These are phyloP conservation scores for Smittium culicis DNA, from an alignment of 371 early-diverging fungal species.

Conservation along the genomic window DNA sequence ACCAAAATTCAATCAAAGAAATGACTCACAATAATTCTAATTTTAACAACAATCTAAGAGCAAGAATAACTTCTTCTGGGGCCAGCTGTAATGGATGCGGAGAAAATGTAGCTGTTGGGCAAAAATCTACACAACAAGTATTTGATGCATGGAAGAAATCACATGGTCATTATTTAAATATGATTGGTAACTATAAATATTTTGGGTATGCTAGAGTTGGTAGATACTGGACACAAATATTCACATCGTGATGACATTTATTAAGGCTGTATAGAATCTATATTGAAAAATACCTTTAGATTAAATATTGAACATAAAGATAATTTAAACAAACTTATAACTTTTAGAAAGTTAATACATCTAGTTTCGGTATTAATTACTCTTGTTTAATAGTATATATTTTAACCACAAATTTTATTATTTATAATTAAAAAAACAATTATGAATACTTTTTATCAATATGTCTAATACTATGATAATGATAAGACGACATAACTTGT, in stretches of 20 bases:
- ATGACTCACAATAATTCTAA: conserved; percentile 7
- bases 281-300: not conserved
- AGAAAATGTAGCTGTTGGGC: conserved; percentile 36
- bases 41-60: not conserved
- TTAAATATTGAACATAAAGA: not conserved
- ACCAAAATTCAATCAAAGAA: not conserved
- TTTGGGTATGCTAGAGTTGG: not conserved
- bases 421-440: no score
- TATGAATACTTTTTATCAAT: no score
- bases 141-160: conserved; percentile 33
- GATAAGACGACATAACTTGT: no score
- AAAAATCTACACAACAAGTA: conserved; percentile 16
- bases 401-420: not conserved
- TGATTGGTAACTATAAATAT: conserved; percentile 16
- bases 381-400: not conserved
- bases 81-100: conserved; percentile 3
- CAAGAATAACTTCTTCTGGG: not conserved
- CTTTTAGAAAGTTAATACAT: not conserved
- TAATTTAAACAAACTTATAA: not conserved
- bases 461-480: no score
- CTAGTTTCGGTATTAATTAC: not conserved
- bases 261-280: not conserved
- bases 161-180: conserved; percentile 33
- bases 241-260: not conserved
- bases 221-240: conserved; percentile 5